Evolutionary conservation across 768 basidiomycete genomes (phyloP).

Genomic region (Sutorius australiensis): DNA sequence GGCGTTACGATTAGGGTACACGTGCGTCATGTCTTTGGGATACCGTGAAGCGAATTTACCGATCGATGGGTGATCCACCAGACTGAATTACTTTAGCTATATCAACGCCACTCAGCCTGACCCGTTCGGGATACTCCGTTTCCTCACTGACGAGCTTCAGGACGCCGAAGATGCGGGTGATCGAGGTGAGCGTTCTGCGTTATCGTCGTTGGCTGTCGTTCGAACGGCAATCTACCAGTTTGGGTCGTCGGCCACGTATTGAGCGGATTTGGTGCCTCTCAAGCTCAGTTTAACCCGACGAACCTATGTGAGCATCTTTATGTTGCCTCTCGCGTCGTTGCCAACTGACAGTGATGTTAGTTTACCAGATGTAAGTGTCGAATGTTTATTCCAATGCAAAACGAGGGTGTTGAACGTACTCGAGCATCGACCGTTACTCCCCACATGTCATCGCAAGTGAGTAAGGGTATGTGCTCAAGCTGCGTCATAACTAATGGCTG

Average conservation of each 20-base stretch:
- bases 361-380: conserved; percentile 43
- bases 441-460: conserved; percentile 46
- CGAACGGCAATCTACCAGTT: conserved; percentile 23
- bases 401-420: background rate
- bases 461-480: conserved; percentile 7
- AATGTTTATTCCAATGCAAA: background rate
- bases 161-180: conserved; percentile 49
- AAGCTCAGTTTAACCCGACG: conserved; percentile 40
- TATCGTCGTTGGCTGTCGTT: background rate
- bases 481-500: background rate
- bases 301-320: conserved; percentile 38
- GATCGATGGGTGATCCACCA: conserved; percentile 9
- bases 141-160: conserved; percentile 50
- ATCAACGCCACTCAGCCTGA: conserved; percentile 46
- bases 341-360: conserved; percentile 18
- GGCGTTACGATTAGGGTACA: conserved; percentile 27
- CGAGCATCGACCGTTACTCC: conserved; percentile 43
- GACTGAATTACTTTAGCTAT: conserved; percentile 46
- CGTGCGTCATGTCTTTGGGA: conserved; percentile 19
- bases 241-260: conserved; percentile 52
- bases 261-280: conserved; percentile 43
- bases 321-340: background rate
- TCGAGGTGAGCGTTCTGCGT: conserved; percentile 30
- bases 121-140: conserved; percentile 46
- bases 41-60: background rate